Base-by-base conservation (phyloP, 129 eudicot genomes). In the Erigeron canadensis region DNA sequence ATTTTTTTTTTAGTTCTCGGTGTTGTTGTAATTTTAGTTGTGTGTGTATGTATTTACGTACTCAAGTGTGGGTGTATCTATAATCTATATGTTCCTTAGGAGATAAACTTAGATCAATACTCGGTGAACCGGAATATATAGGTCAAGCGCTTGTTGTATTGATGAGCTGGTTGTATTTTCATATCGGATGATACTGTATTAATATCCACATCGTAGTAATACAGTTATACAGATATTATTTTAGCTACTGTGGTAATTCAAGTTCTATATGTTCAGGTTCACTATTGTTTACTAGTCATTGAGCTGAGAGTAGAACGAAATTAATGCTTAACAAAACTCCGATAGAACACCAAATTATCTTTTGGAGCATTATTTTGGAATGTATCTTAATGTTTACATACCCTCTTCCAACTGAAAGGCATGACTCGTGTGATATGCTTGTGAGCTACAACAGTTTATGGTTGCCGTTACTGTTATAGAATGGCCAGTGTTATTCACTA, bases 361-460 rank as follows among this genome's bases (percentile, higher is more conserved):
- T 10, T 37, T 12, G 42, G 71, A 38, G 51, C 76, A 72, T 48
- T 72, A 45, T 59, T 59, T 18, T 46, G 69, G 39, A 44, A 28
- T n/a, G 61, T 5, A 61, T 3, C 5, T 73, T 48, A 34, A 45
- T 61, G 48, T 62, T 42, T 34, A 11, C 9, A 61, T 37, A 62
- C 40, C 5, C 46, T 60, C 60, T 28, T 28, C 34, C 34, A 2
- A 48, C 55, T 13, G 16, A 7, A 48, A 48, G 55, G 5, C 16
- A 17, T 38, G 9, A 65, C 54, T 69, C 39, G n/a, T 51, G 19
- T 8, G 63, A 50, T 61, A 23, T 63, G 28, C 64, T 63, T 74
- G 71, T 74, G 78, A 50, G 40, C 38, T 50, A 11, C 21, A 63
- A 54, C 53, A 73, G 5, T 37, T 39, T 12, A 39, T 63, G 64